Conservation (phyloP, 2,329 filamentous ascomycete species). For the Arthrobotrys megalospora region DNA sequence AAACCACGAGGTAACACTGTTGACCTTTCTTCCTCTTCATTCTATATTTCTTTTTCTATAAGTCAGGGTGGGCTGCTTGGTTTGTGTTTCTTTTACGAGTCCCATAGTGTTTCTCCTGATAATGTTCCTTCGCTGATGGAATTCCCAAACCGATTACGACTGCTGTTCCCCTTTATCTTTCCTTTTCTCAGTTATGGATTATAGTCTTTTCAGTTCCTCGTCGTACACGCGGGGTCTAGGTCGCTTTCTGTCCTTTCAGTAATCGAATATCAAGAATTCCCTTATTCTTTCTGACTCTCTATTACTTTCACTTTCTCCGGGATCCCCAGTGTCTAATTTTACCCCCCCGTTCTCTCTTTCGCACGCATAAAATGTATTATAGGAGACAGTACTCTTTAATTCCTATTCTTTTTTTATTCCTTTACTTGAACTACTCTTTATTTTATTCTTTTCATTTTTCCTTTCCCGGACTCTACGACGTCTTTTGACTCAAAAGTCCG, state of each 20-base stretch:
- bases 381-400: slow-evolving; percentile 26
- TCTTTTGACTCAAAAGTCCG: slow-evolving; percentile 1
- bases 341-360: background rate
- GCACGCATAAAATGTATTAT: slow-evolving; percentile 40
- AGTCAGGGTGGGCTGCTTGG: slow-evolving; percentile 47
- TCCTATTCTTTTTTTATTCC: slow-evolving; percentile 27
- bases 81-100: slow-evolving; percentile 56
- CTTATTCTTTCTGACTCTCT: slow-evolving; percentile 18
- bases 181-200: slow-evolving; percentile 26
- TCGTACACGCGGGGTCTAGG: slow-evolving; percentile 9
- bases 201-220: slow-evolving; percentile 20
- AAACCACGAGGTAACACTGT: slow-evolving; percentile 32
- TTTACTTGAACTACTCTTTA: background rate
- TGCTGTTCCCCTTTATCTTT: slow-evolving; percentile 11
- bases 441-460: background rate
- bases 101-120: slow-evolving; percentile 22
- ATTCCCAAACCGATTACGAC: slow-evolving; percentile 37
- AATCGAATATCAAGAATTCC: slow-evolving; percentile 37
- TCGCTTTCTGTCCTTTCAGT: slow-evolving; percentile 22
- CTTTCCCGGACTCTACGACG: slow-evolving; percentile 1
- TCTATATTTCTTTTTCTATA: slow-evolving; percentile 19
- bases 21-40: background rate
- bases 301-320: slow-evolving; percentile 16
- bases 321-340: slow-evolving; percentile 3
- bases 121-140: slow-evolving; percentile 25